Base-by-base conservation (phyloP, 2,329 filamentous ascomycete species). In the Pseudogymnoascus sp. region DNA sequence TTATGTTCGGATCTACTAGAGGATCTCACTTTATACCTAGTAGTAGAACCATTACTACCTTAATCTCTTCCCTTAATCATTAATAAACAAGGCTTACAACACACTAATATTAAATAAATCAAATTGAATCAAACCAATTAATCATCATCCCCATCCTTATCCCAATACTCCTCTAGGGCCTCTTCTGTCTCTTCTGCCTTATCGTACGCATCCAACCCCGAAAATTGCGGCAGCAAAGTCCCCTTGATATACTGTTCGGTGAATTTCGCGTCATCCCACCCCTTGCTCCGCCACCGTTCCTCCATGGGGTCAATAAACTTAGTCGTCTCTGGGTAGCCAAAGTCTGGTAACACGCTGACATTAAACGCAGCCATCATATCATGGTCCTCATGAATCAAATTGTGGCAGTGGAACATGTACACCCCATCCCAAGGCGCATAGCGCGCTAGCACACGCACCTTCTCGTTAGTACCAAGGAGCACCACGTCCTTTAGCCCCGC, bases 401-500 rank as follows among this genome's bases (percentile, higher is more conserved):
- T 73, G 62, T 73, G 71, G 59, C 71, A 74, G 62, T 74, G 78
- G 66, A 79, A 78, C 76, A 79, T 78, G 64, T 79, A 81, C 6
- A 80, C 72, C 7, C 83, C 84, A 61, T 81, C 78, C 78, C 78
- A 83, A 0, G 82, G 82, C 2, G 78, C 77, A 67, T 80, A 84
- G 67, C 78, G 75, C 1, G 81, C 82, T 41, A 81, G 75, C 0
- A 83, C 81, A 14, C 14, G 35, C 12, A 38, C 35, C 14, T n/a
- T 38, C 72, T 86, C 83, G 16, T 78, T 78, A 0, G 72, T 72
- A 8, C 77, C 80, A 1, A 86, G 75, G 76, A 82, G 81, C 1
- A 85, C 82, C 1, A 84, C 80, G 66, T 86, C 83, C 71, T 86
- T 85, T 16, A 84, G 76, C 0, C 81, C 83, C 0, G 76, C 78